These are phyloP conservation scores for Globisporangium paroecandrum DNA, from an alignment of 352 stramenopile species.

Conservation along the genomic window DNA sequence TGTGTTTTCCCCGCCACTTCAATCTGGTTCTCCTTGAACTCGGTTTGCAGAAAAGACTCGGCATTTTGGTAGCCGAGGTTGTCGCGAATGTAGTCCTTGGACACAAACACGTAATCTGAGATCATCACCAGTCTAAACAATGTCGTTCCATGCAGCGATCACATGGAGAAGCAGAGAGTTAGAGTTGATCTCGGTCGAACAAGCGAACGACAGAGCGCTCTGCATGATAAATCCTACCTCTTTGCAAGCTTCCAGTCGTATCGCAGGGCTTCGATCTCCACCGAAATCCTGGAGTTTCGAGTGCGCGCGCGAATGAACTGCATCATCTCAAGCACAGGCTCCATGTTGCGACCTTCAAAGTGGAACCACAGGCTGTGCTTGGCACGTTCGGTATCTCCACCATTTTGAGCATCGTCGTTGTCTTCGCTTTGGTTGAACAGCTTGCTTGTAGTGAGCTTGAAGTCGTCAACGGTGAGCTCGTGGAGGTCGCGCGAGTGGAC, in stretches of 20 bases:
- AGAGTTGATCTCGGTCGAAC: not conserved
- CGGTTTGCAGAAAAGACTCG: slow-evolving; percentile 33
- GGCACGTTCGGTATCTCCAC: not conserved
- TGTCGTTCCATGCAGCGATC: not conserved
- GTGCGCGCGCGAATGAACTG: slow-evolving; percentile 26
- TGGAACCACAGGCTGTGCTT: slow-evolving; percentile 40
- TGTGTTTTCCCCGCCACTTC: not conserved
- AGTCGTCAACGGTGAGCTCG: slow-evolving; percentile 46
- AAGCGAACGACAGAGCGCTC: not conserved
- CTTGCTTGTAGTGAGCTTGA: slow-evolving; percentile 27
- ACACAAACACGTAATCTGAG: slow-evolving; percentile 58
- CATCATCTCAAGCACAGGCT: slow-evolving; percentile 58
- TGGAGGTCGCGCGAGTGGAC: slow-evolving; percentile 59
- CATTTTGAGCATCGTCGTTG: not conserved
- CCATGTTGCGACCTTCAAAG: slow-evolving; percentile 75
- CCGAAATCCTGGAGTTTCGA: slow-evolving; percentile 31
- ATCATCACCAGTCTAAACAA: slow-evolving; percentile 35
- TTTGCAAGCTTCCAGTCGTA: slow-evolving; percentile 59
- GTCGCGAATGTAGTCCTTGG: slow-evolving; percentile 69
- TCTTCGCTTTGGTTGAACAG: slow-evolving; percentile 16
- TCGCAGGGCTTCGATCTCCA: slow-evolving; percentile 69
- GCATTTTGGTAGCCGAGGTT: slow-evolving; percentile 43
- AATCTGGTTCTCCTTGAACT: not conserved
- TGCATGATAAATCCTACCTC: slow-evolving; percentile 25
- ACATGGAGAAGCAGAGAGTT: not conserved